A percentile compares a stretch with the other conserved stretches of the same genome.
phyloP scores from a whole-genome alignment of 192 early-diverging fungal genomes.

The Glomus cerebriforme region DNA sequence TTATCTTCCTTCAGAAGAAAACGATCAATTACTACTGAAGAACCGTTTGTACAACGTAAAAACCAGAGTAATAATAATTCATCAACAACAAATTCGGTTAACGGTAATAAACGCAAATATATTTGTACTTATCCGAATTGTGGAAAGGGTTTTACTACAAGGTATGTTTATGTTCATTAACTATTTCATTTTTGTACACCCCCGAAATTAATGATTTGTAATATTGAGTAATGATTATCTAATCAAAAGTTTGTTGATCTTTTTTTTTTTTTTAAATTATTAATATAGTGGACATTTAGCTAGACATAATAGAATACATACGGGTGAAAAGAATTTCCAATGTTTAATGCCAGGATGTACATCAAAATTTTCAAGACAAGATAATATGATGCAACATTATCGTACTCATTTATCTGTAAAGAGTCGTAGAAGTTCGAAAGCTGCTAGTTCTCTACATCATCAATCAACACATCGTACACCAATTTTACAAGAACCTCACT shows the following conservation, averaged over 20 bases:
- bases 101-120: constrained; percentile 67
- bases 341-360: constrained; percentile 71
- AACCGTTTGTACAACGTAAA: background rate
- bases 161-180: constrained; percentile 39
- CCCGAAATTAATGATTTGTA: background rate
- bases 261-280: no score
- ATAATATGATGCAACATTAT: constrained; percentile 90
- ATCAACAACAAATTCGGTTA: constrained; percentile 10
- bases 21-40: background rate
- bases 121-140: constrained; percentile 64
- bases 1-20: background rate
- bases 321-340: constrained; percentile 77
- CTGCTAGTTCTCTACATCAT: background rate
- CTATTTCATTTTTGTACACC: background rate
- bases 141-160: constrained; percentile 81
- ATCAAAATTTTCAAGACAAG: constrained; percentile 76
- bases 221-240: background rate
- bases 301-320: constrained; percentile 81
- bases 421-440: constrained; percentile 51
- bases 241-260: background rate
- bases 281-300: constrained; percentile 71
- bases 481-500: no score
- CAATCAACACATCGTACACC: background rate
- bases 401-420: constrained; percentile 76
- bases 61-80: background rate